Percentiles rank a stretch among this genome's conserved stretches.
Conservation (phyloP, 495 filamentous ascomycete species). For the Niebla homalea region DNA sequence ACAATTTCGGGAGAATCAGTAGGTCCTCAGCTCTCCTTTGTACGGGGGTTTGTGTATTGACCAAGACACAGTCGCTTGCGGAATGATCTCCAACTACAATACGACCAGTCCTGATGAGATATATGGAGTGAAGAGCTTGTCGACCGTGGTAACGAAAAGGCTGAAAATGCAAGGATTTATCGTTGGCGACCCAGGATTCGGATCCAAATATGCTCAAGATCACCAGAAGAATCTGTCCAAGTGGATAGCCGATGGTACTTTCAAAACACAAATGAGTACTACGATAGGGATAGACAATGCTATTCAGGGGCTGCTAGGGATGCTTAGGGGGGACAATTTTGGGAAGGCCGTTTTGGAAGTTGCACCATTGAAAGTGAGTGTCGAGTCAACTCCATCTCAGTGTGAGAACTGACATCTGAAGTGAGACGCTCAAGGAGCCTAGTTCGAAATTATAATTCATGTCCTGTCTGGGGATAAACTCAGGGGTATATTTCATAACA, state of each 20-base stretch:
- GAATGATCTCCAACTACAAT: slow-evolving; percentile 76
- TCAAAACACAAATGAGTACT: slow-evolving; percentile 58
- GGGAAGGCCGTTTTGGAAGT: slow-evolving; percentile 83
- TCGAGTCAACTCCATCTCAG: background rate
- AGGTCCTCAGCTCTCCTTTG: slow-evolving; percentile 32
- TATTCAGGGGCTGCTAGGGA: slow-evolving; percentile 67
- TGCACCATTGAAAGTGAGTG: slow-evolving; percentile 9
- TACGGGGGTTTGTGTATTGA: background rate
- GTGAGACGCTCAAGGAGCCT: background rate
- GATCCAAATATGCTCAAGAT: slow-evolving; percentile 54
- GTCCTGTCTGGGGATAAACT: background rate
- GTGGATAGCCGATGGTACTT: slow-evolving; percentile 73
- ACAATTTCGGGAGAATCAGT: slow-evolving; percentile 56
- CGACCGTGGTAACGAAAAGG: slow-evolving; percentile 40
- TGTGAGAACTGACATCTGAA: background rate
- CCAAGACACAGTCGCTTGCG: slow-evolving; percentile 37
- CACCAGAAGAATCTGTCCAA: slow-evolving; percentile 69
- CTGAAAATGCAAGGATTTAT: slow-evolving; percentile 68
- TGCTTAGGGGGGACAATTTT: slow-evolving; percentile 80
- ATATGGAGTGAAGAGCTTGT: slow-evolving; percentile 60
- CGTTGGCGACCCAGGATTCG: slow-evolving; percentile 51
- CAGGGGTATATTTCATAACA: background rate
- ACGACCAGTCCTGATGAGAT: slow-evolving; percentile 30
- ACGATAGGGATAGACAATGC: slow-evolving; percentile 77
- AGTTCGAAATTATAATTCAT: background rate